Base-by-base conservation (phyloP, 768 basidiomycete genomes). In the Xerocomus brunneocitrinus region DNA sequence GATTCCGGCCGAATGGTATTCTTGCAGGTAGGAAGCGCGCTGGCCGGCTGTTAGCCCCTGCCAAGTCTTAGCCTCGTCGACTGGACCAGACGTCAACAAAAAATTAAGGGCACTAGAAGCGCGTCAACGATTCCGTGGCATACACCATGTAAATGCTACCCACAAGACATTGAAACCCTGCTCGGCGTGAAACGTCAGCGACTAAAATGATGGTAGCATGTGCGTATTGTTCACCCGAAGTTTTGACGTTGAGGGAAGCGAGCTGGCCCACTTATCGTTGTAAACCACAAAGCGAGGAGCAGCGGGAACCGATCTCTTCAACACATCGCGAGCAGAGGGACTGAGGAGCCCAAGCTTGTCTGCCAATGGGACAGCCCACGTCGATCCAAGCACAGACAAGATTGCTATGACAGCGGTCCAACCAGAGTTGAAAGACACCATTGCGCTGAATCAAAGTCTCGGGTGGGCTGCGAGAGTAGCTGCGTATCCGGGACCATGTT, bases 1-100 rank as follows among this genome's bases (percentile, higher is more conserved):
- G 62, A 82, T 81, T 16, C 81, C 81, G 8, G 80, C 80, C 1
- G 75, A 72, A 22, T 70, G 68, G 60, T 83, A 84, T 52, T 77
- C 71, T 1, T 73, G 57, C 56, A 80, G 70, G 58, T 77, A 72
- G 13, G 69, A 39, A 16, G 71, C 56, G 28, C 79, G 74, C 31
- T 75, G 61, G 16, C 57, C 53, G 1, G 67, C 65, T 7, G 71
- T 62, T 1, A 80, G 66, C 32, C 58, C 54, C 22, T 69, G 62
- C 78, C 78, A 79, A 58, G 67, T 68, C 28, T 62, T 58, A 6
- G 76, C 78, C 67, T 78, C 67, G 59, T 79, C 77, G 41, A 61
- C 67, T 0, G 76, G 60, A 3, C 78, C 78, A 34, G 63, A 61
- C 12, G 61, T 63, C n/a, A 75, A 54, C 49, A 74, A 57, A 66